Conservation (phyloP, 148 eudicot genomes). For the Linanthus parryae region DNA sequence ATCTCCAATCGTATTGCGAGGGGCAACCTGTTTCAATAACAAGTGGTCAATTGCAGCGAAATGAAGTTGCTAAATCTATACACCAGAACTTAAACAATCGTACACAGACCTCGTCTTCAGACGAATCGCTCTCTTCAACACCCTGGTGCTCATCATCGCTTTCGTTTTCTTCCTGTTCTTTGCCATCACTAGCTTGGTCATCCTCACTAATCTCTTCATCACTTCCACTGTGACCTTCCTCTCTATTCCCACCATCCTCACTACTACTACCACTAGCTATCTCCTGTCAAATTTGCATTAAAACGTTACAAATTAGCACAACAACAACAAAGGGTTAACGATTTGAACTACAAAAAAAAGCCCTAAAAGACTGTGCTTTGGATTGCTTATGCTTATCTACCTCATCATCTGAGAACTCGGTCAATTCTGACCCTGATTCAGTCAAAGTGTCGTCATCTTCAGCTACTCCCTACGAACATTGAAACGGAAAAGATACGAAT, state of each 20-base stretch:
- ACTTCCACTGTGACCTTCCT: constrained; percentile 13
- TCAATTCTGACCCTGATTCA: constrained; percentile 30
- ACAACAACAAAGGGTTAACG: not conserved
- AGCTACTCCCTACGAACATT: constrained; percentile 16
- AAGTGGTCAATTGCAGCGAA: too few relatives aligned
- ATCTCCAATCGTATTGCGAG: constrained; percentile 86
- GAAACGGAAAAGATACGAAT: not conserved
- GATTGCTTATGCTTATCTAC: constrained; percentile 17
- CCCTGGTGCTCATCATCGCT: constrained; percentile 41
- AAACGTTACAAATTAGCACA: not conserved
- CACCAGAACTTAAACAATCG: too few relatives aligned
- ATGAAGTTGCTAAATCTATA: too few relatives aligned
- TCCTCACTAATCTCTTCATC: constrained; percentile 17
- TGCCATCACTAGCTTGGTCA: constrained; percentile 11
- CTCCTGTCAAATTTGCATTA: not conserved
- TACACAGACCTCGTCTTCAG: constrained; percentile 94
- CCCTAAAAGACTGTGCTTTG: not conserved
- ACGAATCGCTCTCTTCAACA: constrained; percentile 91
- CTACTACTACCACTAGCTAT: constrained; percentile 10
- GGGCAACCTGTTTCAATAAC: constrained; percentile 53
- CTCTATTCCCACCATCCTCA: constrained; percentile 15
- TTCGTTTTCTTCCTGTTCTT: constrained; percentile 19
- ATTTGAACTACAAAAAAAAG: not conserved
- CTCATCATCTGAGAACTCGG: constrained; percentile 38
- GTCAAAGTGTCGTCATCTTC: constrained; percentile 23